Evolutionary conservation across 805 yeast species (phyloP).

Genomic region (Lipomyces sp.): DNA sequence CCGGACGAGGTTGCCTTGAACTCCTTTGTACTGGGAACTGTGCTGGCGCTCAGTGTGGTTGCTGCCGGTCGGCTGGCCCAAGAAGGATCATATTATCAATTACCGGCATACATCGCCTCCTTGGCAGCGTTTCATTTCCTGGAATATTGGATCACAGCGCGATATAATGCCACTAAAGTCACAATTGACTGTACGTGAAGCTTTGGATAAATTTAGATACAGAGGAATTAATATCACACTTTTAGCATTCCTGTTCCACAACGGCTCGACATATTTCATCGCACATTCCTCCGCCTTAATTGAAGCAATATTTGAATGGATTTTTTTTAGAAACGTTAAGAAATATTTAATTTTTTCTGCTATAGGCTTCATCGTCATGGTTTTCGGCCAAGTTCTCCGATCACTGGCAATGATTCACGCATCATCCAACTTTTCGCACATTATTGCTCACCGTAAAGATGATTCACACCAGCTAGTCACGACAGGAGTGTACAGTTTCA

Average conservation of each 20-base stretch:
- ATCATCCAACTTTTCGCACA: slow-evolving; percentile 82
- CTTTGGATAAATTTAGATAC: background rate
- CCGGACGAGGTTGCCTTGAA: slow-evolving; percentile 43
- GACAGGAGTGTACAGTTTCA: slow-evolving; percentile 63
- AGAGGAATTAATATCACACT: background rate
- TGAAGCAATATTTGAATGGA: slow-evolving; percentile 56
- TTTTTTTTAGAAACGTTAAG: slow-evolving; percentile 46
- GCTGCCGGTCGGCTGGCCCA: slow-evolving; percentile 21
- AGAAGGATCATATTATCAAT: slow-evolving; percentile 36
- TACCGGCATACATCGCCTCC: slow-evolving; percentile 57
- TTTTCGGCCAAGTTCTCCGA: slow-evolving; percentile 70
- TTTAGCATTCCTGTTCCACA: slow-evolving; percentile 61
- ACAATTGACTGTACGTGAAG: slow-evolving; percentile 57
- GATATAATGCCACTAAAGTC: slow-evolving; percentile 67
- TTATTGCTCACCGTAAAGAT: slow-evolving; percentile 60
- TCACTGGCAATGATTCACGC: slow-evolving; percentile 87
- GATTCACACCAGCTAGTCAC: slow-evolving; percentile 71
- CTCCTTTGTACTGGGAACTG: slow-evolving; percentile 43
- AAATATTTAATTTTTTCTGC: slow-evolving; percentile 37
- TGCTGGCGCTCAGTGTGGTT: slow-evolving; percentile 33
- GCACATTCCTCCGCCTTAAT: slow-evolving; percentile 62
- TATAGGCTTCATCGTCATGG: slow-evolving; percentile 56
- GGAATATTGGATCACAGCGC: slow-evolving; percentile 82
- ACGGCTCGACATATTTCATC: slow-evolving; percentile 60
- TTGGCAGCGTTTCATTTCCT: slow-evolving; percentile 73